These are phyloP conservation scores for Saitozyma sp. DNA, from an alignment of 768 basidiomycete species.

Conservation along the genomic window DNA sequence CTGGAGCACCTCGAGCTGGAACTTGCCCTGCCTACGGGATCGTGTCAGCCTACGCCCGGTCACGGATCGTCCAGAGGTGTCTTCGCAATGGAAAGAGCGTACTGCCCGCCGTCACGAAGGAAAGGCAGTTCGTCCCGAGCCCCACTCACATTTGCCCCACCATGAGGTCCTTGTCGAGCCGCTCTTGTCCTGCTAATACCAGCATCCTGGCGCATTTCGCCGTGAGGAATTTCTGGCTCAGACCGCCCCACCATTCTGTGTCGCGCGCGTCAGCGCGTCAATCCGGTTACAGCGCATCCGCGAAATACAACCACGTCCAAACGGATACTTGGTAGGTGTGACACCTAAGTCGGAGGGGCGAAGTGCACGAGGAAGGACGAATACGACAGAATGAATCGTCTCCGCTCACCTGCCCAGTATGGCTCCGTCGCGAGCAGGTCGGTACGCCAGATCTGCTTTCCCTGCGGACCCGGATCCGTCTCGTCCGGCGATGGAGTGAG, in stretches of 20 bases:
- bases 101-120: no score
- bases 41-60: neutral
- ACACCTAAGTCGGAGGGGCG: neutral
- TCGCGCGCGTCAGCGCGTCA: neutral
- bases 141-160: conserved; percentile 86
- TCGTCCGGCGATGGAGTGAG: conserved; percentile 56
- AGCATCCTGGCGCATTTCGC: conserved; percentile 80
- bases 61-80: neutral
- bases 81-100: neutral
- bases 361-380: conserved; percentile 3
- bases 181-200: conserved; percentile 86
- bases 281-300: neutral
- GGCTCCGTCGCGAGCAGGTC: conserved; percentile 79
- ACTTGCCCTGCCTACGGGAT: conserved; percentile 63
- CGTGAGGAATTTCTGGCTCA: conserved; percentile 76
- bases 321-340: neutral
- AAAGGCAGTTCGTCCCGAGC: no score
- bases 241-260: conserved; percentile 87
- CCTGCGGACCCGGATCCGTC: conserved; percentile 46
- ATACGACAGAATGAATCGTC: conserved; percentile 41
- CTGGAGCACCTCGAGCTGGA: conserved; percentile 84
- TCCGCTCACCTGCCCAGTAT: conserved; percentile 74
- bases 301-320: conserved; percentile 1
- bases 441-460: conserved; percentile 73
- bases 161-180: conserved; percentile 89